Evolutionary conservation across 352 stramenopile species (phyloP).

Genomic region (Ophiocytium majus): DNA sequence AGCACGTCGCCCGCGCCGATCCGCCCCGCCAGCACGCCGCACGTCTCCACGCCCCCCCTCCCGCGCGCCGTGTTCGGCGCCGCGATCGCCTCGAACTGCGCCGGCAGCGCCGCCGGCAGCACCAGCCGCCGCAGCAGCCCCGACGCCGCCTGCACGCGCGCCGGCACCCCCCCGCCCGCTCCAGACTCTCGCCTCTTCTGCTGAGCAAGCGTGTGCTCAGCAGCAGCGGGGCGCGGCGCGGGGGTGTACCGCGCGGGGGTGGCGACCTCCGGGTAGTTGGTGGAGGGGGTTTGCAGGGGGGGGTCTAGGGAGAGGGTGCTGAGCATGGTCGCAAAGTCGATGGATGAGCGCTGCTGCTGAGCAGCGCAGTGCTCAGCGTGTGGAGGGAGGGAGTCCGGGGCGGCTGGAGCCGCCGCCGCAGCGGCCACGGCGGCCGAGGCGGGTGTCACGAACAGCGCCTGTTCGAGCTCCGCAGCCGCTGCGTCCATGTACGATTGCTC

Average conservation of each 20-base stretch:
- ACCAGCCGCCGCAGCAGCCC: conserved; percentile 37
- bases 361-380: too few species aligned
- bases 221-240: not conserved
- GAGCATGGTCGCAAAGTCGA: not conserved
- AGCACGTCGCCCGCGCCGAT: conserved; percentile 58
- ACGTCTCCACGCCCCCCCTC: conserved; percentile 80
- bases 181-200: not conserved
- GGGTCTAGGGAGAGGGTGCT: not conserved
- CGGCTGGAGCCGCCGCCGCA: not conserved
- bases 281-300: not conserved
- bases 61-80: conserved; percentile 69
- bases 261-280: not conserved
- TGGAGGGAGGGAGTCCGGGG: not conserved
- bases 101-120: conserved; percentile 68
- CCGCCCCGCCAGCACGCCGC: conserved; percentile 73
- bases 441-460: not conserved
- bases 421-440: not conserved
- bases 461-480: not conserved
- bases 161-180: not conserved
- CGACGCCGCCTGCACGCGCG: not conserved
- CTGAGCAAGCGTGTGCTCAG: not conserved
- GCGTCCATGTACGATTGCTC: not conserved
- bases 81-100: conserved; percentile 73
- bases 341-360: not conserved
- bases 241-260: not conserved